phyloP scores from a whole-genome alignment of 2,329 filamentous ascomycete genomes.

The Colletotrichum gloeosporioides region DNA sequence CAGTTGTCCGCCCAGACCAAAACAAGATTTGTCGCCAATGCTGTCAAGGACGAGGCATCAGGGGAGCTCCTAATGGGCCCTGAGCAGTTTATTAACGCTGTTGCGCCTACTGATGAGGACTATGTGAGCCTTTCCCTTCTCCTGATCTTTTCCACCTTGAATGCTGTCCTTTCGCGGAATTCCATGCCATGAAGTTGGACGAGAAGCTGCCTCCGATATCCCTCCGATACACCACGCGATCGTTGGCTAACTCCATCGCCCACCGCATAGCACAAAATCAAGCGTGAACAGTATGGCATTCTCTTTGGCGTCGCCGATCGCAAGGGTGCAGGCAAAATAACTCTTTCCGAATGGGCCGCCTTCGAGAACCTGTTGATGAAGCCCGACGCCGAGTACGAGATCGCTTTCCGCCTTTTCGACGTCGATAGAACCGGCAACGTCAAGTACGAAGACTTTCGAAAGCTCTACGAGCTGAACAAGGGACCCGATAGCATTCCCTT shows the following conservation, averaged over 20 bases:
- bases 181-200: not conserved
- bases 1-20: constrained; percentile 78
- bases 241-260: not conserved
- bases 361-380: constrained; percentile 95
- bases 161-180: not conserved
- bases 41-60: constrained; percentile 74
- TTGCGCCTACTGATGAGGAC: constrained; percentile 86
- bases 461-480: constrained; percentile 87
- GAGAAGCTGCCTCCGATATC: not conserved
- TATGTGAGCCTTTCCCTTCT: constrained; percentile 67
- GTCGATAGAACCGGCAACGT: constrained; percentile 82
- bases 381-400: constrained; percentile 97
- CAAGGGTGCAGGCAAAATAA: constrained; percentile 74
- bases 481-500: constrained; percentile 86
- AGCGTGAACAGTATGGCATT: constrained; percentile 91
- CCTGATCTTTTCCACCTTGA: not conserved
- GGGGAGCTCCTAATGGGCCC: constrained; percentile 83
- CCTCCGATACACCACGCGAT: constrained; percentile 2
- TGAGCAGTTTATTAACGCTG: constrained; percentile 88
- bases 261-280: constrained; percentile 87
- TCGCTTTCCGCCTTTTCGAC: constrained; percentile 96
- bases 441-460: constrained; percentile 87
- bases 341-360: constrained; percentile 83
- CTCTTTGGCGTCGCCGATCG: constrained; percentile 93
- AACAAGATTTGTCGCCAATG: constrained; percentile 77